phyloP scores from a whole-genome alignment of 2,329 filamentous ascomycete genomes.

The Pseudocercospora vitis region DNA sequence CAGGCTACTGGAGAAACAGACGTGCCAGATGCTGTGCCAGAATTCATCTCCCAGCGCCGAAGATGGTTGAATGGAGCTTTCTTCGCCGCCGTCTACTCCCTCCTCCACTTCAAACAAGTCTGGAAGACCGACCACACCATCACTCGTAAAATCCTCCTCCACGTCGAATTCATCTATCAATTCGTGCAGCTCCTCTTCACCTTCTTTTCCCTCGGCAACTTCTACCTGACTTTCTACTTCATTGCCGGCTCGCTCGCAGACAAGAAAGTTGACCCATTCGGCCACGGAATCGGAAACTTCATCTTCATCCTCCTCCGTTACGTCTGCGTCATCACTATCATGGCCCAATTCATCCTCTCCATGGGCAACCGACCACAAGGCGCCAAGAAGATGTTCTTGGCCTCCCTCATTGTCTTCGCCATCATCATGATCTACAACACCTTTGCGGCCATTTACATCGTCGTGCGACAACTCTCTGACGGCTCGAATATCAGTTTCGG shows the following conservation, averaged over 20 bases:
- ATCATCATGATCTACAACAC: slow-evolving; percentile 96
- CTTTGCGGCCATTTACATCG: slow-evolving; percentile 85
- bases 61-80: slow-evolving; percentile 98
- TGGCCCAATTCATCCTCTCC: slow-evolving; percentile 91
- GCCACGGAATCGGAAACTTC: slow-evolving; percentile 76
- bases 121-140: slow-evolving; percentile 91
- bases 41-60: slow-evolving; percentile 94
- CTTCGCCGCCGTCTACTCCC: slow-evolving; percentile 95
- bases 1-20: slow-evolving; percentile 95
- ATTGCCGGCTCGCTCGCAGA: slow-evolving; percentile 88
- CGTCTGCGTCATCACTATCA: slow-evolving; percentile 80
- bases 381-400: slow-evolving; percentile 84
- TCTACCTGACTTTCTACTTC: slow-evolving; percentile 99
- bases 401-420: slow-evolving; percentile 83
- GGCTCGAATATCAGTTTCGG: slow-evolving; percentile 59
- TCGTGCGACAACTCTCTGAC: slow-evolving; percentile 70
- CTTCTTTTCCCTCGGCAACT: slow-evolving; percentile 95
- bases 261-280: slow-evolving; percentile 80
- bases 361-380: slow-evolving; percentile 96
- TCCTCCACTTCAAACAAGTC: slow-evolving; percentile 91
- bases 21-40: slow-evolving; percentile 89
- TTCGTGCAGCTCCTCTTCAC: slow-evolving; percentile 91
- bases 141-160: slow-evolving; percentile 82
- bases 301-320: slow-evolving; percentile 89
- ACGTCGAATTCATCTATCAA: slow-evolving; percentile 95